Evolutionary conservation across 352 stramenopile species (phyloP), one percentile per base, ranked within the genome.

Genomic region (Globisporangium uncinulatum): DNA sequence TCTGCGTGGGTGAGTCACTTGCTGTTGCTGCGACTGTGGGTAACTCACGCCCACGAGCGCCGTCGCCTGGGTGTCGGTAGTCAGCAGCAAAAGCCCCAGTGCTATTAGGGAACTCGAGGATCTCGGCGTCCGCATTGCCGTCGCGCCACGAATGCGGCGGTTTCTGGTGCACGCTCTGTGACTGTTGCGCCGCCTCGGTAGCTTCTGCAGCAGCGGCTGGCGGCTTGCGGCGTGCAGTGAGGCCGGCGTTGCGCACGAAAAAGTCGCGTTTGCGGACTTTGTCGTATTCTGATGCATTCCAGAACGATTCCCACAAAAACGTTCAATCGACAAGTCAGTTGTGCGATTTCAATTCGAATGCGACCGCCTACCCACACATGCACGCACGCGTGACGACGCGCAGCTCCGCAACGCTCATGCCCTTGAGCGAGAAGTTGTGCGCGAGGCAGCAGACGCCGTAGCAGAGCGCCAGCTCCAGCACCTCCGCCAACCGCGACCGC

Each of bases 371-470:
- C 32, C 5, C 32, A 9, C 9, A 9, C 5, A 37, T 9, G 5
- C 41, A 20, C 69, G 53, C 67, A 86, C 70, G 64, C 19, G 81
- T 89, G 62, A 89, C 62, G 21, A 57, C 61, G 50, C 67, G 72
- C 36, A 92, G 73, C 62, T 89, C 77, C 34, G 71, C 69, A 53
- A 82, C 69, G 20, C 61, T 83, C 50, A 89, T 75, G 43, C 70
- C 73, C 54, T 80, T 76, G 53, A 89, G 70, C 57, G 75, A 76
- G 60, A 83, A 87, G 45, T 76, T 84, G 51, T 73, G 76, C 20
- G 76, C 69, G 19, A 89, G 67, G 56, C 81, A 92, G 62, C 79
- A 66, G 48, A 88, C 69, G 36, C 81, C 81, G 43, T 92, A 92
- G 69, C 76, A 86, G 31, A 89, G 70, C 24, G 74, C 79, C 21